phyloP scores from a whole-genome alignment of 257 asterid species.

The Salvia rosmarinus region DNA sequence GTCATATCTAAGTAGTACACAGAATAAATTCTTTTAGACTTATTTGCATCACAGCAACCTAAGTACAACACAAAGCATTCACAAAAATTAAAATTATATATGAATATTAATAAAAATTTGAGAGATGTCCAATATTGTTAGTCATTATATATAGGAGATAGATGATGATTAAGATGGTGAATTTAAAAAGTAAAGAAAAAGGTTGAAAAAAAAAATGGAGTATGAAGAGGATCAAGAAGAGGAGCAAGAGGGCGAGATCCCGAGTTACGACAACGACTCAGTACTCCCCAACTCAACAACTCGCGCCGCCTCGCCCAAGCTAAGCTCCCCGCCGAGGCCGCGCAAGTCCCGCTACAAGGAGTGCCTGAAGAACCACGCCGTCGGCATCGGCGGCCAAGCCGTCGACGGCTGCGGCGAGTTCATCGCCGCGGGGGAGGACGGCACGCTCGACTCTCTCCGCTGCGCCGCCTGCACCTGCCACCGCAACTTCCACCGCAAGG shows the following conservation, averaged over 20 bases:
- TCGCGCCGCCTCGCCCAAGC: slow-evolving; percentile 31
- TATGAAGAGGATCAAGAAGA: too few species aligned
- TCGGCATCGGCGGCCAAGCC: slow-evolving; percentile 70
- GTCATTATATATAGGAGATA: slow-evolving; percentile 36
- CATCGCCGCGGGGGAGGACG: slow-evolving; percentile 70
- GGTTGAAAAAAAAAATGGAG: slow-evolving; percentile 43
- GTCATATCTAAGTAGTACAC: background rate
- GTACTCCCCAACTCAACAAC: slow-evolving; percentile 43
- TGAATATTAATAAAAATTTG: background rate
- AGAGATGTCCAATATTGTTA: background rate
- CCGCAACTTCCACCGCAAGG: slow-evolving; percentile 85
- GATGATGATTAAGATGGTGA: slow-evolving; percentile 44
- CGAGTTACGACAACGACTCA: slow-evolving; percentile 61
- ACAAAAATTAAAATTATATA: background rate
- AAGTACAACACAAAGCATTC: too few species aligned
- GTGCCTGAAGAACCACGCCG: slow-evolving; percentile 74
- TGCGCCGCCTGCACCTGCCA: slow-evolving; percentile 87
- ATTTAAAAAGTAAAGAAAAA: slow-evolving; percentile 38
- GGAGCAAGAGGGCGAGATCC: slow-evolving; percentile 52
- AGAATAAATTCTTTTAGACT: too few species aligned
- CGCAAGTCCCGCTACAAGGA: slow-evolving; percentile 62
- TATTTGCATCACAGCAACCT: too few species aligned
- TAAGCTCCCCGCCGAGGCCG: slow-evolving; percentile 32
- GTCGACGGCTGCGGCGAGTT: slow-evolving; percentile 86
- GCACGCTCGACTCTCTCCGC: slow-evolving; percentile 57